Percentiles rank a stretch among this genome's conserved stretches.
These are phyloP conservation scores for Vicia faba DNA, from an alignment of 306 rosid species.

Conservation along the genomic window DNA sequence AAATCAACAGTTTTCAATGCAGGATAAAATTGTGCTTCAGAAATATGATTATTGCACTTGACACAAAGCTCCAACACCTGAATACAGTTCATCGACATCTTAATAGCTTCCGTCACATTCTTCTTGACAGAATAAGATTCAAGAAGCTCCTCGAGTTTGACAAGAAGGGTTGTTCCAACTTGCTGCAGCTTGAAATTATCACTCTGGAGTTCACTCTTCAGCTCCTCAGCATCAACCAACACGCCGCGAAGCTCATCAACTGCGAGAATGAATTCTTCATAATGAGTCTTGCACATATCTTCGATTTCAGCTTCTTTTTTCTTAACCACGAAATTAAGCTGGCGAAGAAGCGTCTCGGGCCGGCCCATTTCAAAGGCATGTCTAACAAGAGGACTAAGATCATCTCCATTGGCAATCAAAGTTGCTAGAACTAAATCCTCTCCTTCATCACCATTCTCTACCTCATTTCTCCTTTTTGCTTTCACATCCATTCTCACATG, in stretches of 20 bases:
- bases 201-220: constrained; percentile 84
- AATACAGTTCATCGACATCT: constrained; percentile 70
- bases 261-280: constrained; percentile 92
- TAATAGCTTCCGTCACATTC: constrained; percentile 82
- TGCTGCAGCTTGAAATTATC: constrained; percentile 90
- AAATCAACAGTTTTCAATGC: constrained; percentile 80
- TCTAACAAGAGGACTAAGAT: constrained; percentile 82
- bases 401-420: constrained; percentile 84
- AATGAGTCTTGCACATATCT: constrained; percentile 96
- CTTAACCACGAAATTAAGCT: constrained; percentile 72
- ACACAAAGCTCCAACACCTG: constrained; percentile 87
- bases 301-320: constrained; percentile 91
- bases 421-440: constrained; percentile 90
- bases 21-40: constrained; percentile 72
- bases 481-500: constrained; percentile 56
- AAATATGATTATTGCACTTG: constrained; percentile 76
- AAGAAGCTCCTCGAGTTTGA: constrained; percentile 89
- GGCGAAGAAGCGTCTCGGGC: constrained; percentile 81
- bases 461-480: constrained; percentile 53
- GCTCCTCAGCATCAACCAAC: constrained; percentile 92
- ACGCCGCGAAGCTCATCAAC: constrained; percentile 97
- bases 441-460: constrained; percentile 73
- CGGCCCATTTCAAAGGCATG: constrained; percentile 91
- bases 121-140: constrained; percentile 78
- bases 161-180: constrained; percentile 74